Percentiles rank a stretch among this genome's conserved stretches.
Evolutionary conservation across 164 flowering plant genomes (phyloP).

Genomic region (grape (Vitis vinifera)): DNA sequence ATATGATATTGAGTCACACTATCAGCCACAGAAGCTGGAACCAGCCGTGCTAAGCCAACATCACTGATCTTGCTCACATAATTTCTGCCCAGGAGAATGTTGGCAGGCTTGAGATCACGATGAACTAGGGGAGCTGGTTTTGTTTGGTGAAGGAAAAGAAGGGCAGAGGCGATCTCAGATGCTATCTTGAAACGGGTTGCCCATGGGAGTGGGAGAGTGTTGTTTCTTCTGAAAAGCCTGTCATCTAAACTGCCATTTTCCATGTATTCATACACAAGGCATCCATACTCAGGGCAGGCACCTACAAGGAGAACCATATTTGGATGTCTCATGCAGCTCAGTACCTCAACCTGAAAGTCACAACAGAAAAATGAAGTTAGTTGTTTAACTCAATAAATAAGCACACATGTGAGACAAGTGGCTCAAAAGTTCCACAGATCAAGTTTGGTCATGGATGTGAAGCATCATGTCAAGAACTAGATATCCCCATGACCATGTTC

Average conservation of each 20-base stretch:
- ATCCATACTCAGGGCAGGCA: constrained; percentile 62
- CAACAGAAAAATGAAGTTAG: not conserved
- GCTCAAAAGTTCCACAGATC: not conserved
- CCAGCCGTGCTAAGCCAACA: constrained; percentile 61
- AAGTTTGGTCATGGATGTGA: not conserved
- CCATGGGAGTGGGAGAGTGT: constrained; percentile 57
- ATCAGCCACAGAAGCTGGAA: constrained; percentile 49
- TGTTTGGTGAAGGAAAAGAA: constrained; percentile 52
- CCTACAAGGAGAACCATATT: constrained; percentile 64
- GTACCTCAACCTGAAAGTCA: constrained; percentile 44
- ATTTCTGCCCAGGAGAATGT: constrained; percentile 52
- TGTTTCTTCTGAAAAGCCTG: constrained; percentile 41
- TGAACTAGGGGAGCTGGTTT: constrained; percentile 68
- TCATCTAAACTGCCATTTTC: constrained; percentile 65
- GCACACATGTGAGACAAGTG: not conserved
- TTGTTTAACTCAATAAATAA: too few species aligned
- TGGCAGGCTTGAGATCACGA: constrained; percentile 72
- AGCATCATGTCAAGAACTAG: not conserved
- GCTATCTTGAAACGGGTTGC: constrained; percentile 49
- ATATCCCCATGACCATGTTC: not conserved
- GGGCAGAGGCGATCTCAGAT: constrained; percentile 53
- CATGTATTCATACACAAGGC: constrained; percentile 66
- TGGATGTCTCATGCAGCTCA: constrained; percentile 61
- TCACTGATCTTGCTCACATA: constrained; percentile 54
- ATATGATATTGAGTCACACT: constrained; percentile 39